These are phyloP conservation scores for Ophiostoma sp. DNA, from an alignment of 2,329 filamentous ascomycete species.

Conservation along the genomic window DNA sequence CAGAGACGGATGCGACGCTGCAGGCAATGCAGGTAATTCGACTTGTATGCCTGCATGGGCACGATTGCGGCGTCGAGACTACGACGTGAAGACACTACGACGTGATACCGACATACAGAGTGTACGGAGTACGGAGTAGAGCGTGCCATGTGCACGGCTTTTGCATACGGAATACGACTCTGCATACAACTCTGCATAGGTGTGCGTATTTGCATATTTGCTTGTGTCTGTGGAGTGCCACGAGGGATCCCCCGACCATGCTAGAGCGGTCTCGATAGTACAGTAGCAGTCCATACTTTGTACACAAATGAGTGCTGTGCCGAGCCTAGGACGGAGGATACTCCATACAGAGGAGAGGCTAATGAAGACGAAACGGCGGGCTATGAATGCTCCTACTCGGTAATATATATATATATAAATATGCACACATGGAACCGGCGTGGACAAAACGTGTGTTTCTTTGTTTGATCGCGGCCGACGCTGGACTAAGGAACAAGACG, in stretches of 20 bases:
- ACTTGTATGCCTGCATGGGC: not conserved
- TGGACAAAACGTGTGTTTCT: constrained; percentile 9
- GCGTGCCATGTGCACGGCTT: not conserved
- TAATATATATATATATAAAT: not conserved
- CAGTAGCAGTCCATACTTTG: not conserved
- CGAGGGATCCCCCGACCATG: not conserved
- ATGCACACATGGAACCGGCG: not conserved
- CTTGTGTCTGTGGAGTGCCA: constrained; percentile 4
- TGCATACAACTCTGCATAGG: not conserved
- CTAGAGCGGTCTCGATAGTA: not conserved
- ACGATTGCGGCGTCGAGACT: not conserved
- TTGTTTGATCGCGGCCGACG: not conserved
- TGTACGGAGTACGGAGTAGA: not conserved
- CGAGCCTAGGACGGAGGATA: no score
- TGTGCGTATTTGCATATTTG: not conserved
- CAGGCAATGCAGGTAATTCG: not conserved
- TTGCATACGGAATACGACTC: no score
- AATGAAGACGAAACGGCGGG: no score
- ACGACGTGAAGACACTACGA: not conserved
- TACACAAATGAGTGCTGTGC: no score
- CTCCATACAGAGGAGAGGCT: no score
- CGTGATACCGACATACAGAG: not conserved
- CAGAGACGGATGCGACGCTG: not conserved
- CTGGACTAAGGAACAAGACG: not conserved
- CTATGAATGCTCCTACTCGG: no score